phyloP scores from a whole-genome alignment of 2,329 filamentous ascomycete genomes.

The Penicillium sp. region DNA sequence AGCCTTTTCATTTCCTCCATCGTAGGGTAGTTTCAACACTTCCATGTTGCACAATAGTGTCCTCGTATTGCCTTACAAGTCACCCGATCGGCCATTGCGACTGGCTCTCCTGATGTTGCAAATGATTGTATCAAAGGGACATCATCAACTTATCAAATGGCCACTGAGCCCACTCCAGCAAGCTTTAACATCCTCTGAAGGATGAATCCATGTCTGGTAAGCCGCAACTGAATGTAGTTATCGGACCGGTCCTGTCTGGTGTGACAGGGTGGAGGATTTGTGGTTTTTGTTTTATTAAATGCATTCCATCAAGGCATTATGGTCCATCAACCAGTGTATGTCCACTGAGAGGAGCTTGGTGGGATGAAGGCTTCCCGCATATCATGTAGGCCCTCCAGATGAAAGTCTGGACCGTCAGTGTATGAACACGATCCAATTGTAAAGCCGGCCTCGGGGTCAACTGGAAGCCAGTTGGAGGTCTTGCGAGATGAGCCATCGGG shows the following conservation, averaged over 20 bases:
- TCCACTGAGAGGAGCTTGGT: not conserved
- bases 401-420: not conserved
- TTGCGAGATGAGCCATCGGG: conserved; percentile 33
- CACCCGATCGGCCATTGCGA: not conserved
- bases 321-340: not conserved
- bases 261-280: not conserved
- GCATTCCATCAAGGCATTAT: not conserved
- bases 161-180: not conserved
- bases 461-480: conserved; percentile 34
- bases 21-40: not conserved
- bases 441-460: conserved; percentile 30
- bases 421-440: conserved; percentile 20
- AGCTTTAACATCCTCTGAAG: not conserved
- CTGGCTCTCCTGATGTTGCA: not conserved
- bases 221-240: not conserved
- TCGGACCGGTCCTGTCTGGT: not conserved
- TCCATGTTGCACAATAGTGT: not conserved
- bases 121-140: not conserved
- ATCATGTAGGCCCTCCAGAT: conserved; percentile 6
- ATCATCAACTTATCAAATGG: not conserved
- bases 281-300: not conserved
- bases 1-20: not conserved
- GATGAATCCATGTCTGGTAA: not conserved
- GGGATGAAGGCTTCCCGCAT: conserved; percentile 14
- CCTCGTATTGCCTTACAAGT: not conserved